Evolutionary conservation across 768 basidiomycete species (phyloP).

Genomic region (Podaxis rugospora): DNA sequence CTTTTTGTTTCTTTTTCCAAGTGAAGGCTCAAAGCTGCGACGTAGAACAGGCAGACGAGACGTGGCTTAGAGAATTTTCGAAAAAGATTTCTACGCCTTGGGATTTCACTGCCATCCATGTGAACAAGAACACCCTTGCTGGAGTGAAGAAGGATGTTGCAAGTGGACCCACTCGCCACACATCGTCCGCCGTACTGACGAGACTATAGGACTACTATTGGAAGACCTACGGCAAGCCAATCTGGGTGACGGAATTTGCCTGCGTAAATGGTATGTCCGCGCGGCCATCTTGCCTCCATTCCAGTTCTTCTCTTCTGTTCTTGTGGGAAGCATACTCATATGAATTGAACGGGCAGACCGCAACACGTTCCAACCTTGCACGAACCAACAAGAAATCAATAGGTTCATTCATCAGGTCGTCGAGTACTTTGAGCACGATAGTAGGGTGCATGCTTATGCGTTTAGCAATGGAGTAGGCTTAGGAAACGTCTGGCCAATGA

Average conservation of each 20-base stretch:
- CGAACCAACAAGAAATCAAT: constrained; percentile 38
- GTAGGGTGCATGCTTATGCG: constrained; percentile 37
- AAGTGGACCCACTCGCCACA: constrained; percentile 6
- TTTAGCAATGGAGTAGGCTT: constrained; percentile 46
- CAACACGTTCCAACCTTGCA: constrained; percentile 38
- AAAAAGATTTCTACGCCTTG: constrained; percentile 33
- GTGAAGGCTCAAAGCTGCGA: not conserved
- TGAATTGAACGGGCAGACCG: constrained; percentile 22
- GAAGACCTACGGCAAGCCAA: constrained; percentile 35
- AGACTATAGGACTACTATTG: constrained; percentile 35
- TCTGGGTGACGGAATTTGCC: constrained; percentile 47
- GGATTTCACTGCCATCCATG: constrained; percentile 45
- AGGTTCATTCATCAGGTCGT: constrained; percentile 36
- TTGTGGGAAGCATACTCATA: not conserved
- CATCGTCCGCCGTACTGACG: not conserved
- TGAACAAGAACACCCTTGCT: constrained; percentile 42
- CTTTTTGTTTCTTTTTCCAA: not conserved
- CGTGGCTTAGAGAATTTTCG: constrained; percentile 38
- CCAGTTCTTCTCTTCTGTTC: not conserved
- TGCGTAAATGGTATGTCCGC: constrained; percentile 36
- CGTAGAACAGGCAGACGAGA: constrained; percentile 43
- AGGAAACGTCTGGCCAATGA: constrained; percentile 43
- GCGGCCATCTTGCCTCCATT: not conserved
- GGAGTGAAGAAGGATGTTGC: constrained; percentile 42
- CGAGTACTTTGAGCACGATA: constrained; percentile 31